Evolutionary conservation across 106 monocot species (phyloP).

Genomic region (Iris macrosiphon): DNA sequence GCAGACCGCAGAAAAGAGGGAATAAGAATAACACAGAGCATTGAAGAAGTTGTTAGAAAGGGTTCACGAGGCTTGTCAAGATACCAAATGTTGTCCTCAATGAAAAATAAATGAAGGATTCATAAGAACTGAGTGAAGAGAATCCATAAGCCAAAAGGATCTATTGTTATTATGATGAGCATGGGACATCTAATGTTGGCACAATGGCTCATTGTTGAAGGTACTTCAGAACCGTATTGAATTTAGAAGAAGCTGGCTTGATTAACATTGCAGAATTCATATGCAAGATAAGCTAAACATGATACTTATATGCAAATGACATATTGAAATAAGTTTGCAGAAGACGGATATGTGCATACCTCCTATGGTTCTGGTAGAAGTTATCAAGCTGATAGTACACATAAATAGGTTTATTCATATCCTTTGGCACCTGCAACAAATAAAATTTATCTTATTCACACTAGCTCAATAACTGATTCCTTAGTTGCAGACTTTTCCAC

Average conservation of each 20-base stretch:
- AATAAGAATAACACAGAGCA: no score
- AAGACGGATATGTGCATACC: conserved; percentile 20
- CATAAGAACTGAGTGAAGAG: no score
- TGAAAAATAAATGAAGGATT: no score
- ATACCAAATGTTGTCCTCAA: no score
- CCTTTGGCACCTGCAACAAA: conserved; percentile 40
- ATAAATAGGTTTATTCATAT: conserved; percentile 49
- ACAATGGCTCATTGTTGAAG: background rate
- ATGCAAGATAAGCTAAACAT: background rate
- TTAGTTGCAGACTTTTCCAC: no score
- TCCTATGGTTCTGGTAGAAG: conserved; percentile 66
- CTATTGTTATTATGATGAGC: no score
- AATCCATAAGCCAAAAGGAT: no score
- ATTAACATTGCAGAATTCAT: background rate
- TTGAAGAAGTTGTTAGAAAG: no score
- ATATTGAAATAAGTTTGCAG: background rate
- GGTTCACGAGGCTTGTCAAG: no score
- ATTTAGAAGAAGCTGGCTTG: background rate
- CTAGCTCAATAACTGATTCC: background rate
- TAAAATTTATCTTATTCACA: background rate
- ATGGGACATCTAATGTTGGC: no score
- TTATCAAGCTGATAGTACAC: conserved; percentile 66
- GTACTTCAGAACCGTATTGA: background rate
- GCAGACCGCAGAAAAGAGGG: no score
- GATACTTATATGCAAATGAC: background rate